Conservation (phyloP, 495 filamentous ascomycete species). For the Symbiotaphrina buchneri region DNA sequence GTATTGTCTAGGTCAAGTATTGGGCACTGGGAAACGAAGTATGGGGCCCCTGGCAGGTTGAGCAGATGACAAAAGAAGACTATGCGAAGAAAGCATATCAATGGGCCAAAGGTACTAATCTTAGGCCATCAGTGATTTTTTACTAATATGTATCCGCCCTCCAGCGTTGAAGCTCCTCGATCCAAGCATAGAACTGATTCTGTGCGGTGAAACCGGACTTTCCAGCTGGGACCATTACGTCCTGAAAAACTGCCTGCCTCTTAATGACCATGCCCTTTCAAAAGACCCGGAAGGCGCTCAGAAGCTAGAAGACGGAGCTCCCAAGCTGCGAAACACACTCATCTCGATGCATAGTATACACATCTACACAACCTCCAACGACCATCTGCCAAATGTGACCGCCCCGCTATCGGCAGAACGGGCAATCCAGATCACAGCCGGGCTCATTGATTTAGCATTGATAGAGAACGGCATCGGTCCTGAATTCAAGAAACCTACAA, state of each 20-base stretch:
- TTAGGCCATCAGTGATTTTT: background rate
- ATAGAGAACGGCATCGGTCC: conserved; percentile 40
- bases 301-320: background rate
- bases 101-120: conserved; percentile 39
- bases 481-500: conserved; percentile 31
- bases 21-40: conserved; percentile 52
- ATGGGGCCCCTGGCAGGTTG: conserved; percentile 65
- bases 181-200: too few species aligned
- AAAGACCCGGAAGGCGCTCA: too few species aligned
- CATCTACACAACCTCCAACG: too few species aligned
- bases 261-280: too few species aligned
- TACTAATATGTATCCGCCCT: too few species aligned
- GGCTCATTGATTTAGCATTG: conserved; percentile 49
- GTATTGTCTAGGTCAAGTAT: conserved; percentile 27
- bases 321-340: background rate
- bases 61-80: conserved; percentile 48
- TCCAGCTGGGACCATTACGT: too few species aligned
- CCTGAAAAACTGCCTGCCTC: too few species aligned
- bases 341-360: too few species aligned
- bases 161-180: too few species aligned
- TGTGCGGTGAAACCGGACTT: too few species aligned
- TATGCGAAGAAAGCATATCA: conserved; percentile 57
- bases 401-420: conserved; percentile 50
- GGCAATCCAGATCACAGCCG: conserved; percentile 44
- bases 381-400: too few species aligned